These are phyloP conservation scores for Digitaria exilis DNA, from an alignment of 202 grass and related monocot species.

Conservation along the genomic window DNA sequence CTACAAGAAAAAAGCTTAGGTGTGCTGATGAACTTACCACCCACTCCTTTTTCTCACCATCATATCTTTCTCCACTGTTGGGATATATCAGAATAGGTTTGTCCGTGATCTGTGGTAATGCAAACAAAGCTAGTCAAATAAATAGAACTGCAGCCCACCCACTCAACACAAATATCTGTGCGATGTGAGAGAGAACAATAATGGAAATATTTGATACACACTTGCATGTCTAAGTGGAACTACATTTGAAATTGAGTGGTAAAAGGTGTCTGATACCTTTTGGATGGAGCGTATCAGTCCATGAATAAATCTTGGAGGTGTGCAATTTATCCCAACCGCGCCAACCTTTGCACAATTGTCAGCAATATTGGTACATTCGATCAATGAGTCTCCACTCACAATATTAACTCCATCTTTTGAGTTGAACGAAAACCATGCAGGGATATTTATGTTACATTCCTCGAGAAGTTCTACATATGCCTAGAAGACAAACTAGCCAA, in stretches of 20 bases:
- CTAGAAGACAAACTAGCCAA: slow-evolving; percentile 35
- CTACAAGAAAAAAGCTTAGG: background rate
- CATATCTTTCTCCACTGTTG: slow-evolving; percentile 97
- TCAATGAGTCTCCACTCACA: slow-evolving; percentile 81
- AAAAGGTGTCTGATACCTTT: slow-evolving; percentile 55
- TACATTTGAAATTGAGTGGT: background rate
- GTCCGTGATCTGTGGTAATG: slow-evolving; percentile 65
- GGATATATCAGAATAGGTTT: slow-evolving; percentile 99
- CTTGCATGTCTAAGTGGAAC: background rate
- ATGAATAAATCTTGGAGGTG: slow-evolving; percentile 93
- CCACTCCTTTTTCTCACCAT: slow-evolving; percentile 90
- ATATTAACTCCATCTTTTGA: slow-evolving; percentile 89
- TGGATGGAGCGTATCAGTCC: slow-evolving; percentile 67
- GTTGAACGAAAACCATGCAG: slow-evolving; percentile 96
- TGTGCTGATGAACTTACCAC: slow-evolving; percentile 70
- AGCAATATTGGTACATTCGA: slow-evolving; percentile 76
- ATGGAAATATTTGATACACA: slow-evolving; percentile 5
- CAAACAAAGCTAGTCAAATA: slow-evolving; percentile 20
- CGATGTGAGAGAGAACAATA: background rate
- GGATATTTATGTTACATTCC: slow-evolving; percentile 73
- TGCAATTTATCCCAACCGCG: slow-evolving; percentile 96
- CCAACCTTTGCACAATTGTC: slow-evolving; percentile 70
- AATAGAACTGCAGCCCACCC: background rate
- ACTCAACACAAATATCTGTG: background rate
- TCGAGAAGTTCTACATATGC: slow-evolving; percentile 94